A percentile compares a stretch with the other conserved stretches of the same genome.
These are phyloP conservation scores for Emmonsia crescens DNA, from an alignment of 2,329 filamentous ascomycete genomes.

Conservation along the genomic window DNA sequence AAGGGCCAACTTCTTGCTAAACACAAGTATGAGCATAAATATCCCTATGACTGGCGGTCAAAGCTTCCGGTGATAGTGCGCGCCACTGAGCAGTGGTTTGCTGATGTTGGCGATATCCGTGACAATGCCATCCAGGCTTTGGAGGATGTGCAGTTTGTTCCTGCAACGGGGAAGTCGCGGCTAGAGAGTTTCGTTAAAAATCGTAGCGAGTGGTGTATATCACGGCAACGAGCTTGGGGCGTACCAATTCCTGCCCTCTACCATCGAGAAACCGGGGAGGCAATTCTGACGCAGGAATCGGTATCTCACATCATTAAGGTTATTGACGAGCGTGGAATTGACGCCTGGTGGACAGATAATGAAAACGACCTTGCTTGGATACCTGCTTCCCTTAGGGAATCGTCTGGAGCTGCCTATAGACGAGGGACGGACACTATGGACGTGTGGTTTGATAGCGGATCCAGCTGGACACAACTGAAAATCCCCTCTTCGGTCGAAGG, in stretches of 20 bases:
- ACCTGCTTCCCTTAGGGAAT: constrained; percentile 46
- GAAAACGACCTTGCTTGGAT: constrained; percentile 69
- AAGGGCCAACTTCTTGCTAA: constrained; percentile 53
- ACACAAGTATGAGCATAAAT: constrained; percentile 75
- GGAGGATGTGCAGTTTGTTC: constrained; percentile 64
- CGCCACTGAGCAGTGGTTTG: constrained; percentile 96
- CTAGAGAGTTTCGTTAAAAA: constrained; percentile 78
- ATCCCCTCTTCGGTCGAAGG: constrained; percentile 21
- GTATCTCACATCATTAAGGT: constrained; percentile 76
- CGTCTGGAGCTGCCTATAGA: constrained; percentile 42
- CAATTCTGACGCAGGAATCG: constrained; percentile 66
- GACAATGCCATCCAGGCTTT: constrained; percentile 59
- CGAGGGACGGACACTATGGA: constrained; percentile 96
- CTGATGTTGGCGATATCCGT: constrained; percentile 78
- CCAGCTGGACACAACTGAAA: constrained; percentile 62
- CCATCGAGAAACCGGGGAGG: constrained; percentile 54
- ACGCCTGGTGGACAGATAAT: constrained; percentile 88
- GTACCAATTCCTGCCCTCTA: constrained; percentile 92
- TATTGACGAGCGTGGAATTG: constrained; percentile 66
- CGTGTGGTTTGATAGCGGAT: constrained; percentile 98
- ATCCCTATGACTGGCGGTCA: constrained; percentile 95
- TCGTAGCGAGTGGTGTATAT: constrained; percentile 95
- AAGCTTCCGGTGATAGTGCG: constrained; percentile 84
- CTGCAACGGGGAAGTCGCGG: constrained; percentile 59
- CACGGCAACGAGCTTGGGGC: constrained; percentile 88